Evolutionary conservation across 495 filamentous ascomycete species (phyloP).

Genomic region (Aspergillus cristatus): DNA sequence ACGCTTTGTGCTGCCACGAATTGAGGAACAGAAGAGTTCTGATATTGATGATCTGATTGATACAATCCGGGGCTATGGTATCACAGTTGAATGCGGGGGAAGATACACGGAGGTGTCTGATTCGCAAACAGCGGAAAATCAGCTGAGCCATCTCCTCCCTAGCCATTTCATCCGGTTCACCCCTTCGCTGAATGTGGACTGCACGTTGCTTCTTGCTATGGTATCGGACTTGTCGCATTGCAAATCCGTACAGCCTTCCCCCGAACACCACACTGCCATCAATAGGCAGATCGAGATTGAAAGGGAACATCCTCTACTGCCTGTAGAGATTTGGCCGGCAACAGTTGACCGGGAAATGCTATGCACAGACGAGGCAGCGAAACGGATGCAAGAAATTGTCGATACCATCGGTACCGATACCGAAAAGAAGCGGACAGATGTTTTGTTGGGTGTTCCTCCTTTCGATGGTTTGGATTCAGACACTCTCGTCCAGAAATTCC

Average conservation of each 20-base stretch:
- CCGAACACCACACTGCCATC: constrained; percentile 47
- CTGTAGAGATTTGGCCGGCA: constrained; percentile 53
- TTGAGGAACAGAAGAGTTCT: constrained; percentile 36
- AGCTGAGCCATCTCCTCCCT: constrained; percentile 37
- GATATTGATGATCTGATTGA: constrained; percentile 51
- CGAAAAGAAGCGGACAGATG: constrained; percentile 46
- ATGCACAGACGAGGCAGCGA: constrained; percentile 53
- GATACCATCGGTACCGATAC: constrained; percentile 54
- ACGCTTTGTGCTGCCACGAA: constrained; percentile 51
- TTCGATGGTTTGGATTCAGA: constrained; percentile 15
- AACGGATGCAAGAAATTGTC: constrained; percentile 58
- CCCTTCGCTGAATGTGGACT: constrained; percentile 58
- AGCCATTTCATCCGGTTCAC: constrained; percentile 48
- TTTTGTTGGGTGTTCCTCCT: constrained; percentile 39
- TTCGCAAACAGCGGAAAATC: constrained; percentile 8
- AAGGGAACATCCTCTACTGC: constrained; percentile 48
- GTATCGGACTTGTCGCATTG: constrained; percentile 63
- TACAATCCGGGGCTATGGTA: constrained; percentile 47
- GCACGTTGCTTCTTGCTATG: constrained; percentile 61
- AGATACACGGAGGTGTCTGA: constrained; percentile 8
- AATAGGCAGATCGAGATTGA: constrained; percentile 58
- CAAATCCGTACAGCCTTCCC: constrained; percentile 22
- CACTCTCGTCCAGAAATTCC: constrained; percentile 31
- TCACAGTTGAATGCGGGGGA: constrained; percentile 39
- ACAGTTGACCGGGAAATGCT: constrained; percentile 45